Base-by-base conservation (phyloP, 208 protist species). In the Leishmania aethiopica region DNA sequence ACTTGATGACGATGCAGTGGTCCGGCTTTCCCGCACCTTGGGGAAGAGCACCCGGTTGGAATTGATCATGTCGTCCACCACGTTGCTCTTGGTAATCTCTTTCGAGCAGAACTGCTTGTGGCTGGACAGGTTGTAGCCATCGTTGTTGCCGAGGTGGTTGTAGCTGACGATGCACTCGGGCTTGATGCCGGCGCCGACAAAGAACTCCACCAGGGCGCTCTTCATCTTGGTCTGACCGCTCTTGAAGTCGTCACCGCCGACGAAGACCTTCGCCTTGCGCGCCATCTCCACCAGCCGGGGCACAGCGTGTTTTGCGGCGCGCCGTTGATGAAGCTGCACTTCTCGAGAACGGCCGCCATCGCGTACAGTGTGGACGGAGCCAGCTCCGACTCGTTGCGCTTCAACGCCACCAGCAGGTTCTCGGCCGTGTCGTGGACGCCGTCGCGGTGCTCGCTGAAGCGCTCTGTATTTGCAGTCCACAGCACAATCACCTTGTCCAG, bases 161-260 rank as follows among this genome's bases (percentile, higher is more conserved):
- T 96, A 96, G 80, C 92, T 96, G 32, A 89, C 92, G 80, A 96
- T 96, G 85, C 92, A 96, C 86, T 94, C 89, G 51, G 92, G 91
- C 83, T 94, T 94, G 80, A 96, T 94, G 84, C 92, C 99, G 37
- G 99, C 98, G 47, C 82, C 84, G 57, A 99, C 97, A 79, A 99
- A 94, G 89, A 99, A 99, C 89, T 99, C 99, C 45, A 99, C 94
- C 69, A 99, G 85, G 3, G 99, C 99, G 42, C 97, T 99, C 91
- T 99, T 99, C 86, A 99, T 98, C 89, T 99, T 99, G n/a, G 99
- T 99, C 93, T 99, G 99, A 59, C 99, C 99, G 62, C 95, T 97
- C 92, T 99, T 99, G 95, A 99, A 99, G 90, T 99, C 99, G 86
- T 99, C 99, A 76, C 99, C 99, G 78, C 91, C 98, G 77, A 99